Evolutionary conservation across 176 grass and related monocot species (phyloP).

Genomic region (Cymbopogon citratus): DNA sequence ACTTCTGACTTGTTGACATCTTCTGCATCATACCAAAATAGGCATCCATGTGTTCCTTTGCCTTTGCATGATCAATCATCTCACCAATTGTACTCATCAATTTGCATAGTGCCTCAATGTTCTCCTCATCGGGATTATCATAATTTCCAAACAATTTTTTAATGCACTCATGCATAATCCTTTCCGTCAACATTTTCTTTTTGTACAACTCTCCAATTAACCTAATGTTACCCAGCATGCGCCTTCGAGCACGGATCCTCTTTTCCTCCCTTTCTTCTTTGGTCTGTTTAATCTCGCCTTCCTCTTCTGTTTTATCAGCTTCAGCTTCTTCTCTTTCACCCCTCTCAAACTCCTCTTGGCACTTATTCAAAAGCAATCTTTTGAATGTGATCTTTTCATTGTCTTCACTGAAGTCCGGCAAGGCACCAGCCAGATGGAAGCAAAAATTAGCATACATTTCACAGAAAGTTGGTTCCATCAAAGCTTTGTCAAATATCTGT

Average conservation of each 20-base stretch:
- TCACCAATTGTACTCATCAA: constrained; percentile 98
- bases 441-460: constrained; percentile 99
- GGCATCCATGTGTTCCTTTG: constrained; percentile 90
- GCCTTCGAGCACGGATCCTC: constrained; percentile 60
- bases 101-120: constrained; percentile 91
- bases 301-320: constrained; percentile 84
- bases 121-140: constrained; percentile 75
- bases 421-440: constrained; percentile 45
- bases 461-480: constrained; percentile 95
- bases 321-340: constrained; percentile 91
- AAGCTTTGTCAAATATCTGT: constrained; percentile 97
- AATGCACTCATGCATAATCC: constrained; percentile 98
- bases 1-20: constrained; percentile 60
- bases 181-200: constrained; percentile 90
- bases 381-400: constrained; percentile 93
- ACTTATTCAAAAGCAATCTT: constrained; percentile 84
- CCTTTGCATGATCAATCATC: constrained; percentile 89
- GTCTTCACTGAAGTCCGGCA: constrained; percentile 72
- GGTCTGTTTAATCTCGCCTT: constrained; percentile 81
- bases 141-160: constrained; percentile 67
- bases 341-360: constrained; percentile 97
- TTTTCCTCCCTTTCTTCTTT: constrained; percentile 81
- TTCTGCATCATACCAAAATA: constrained; percentile 70
- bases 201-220: constrained; percentile 96
- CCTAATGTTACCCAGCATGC: constrained; percentile 95